These are phyloP conservation scores for Daucus carota DNA, from an alignment of 129 eudicot genomes.

Conservation along the genomic window DNA sequence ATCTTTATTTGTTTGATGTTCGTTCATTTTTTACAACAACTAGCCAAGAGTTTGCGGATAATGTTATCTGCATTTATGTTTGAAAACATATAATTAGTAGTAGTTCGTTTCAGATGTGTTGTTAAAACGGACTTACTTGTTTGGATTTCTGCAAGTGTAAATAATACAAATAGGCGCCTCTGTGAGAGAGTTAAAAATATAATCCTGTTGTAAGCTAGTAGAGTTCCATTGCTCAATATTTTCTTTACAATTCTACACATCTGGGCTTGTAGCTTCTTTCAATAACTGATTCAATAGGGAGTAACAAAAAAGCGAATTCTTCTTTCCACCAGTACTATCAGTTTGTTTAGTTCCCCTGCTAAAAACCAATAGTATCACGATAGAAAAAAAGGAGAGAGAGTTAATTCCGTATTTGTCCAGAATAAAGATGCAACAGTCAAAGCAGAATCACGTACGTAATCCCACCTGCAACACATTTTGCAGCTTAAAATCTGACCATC, in stretches of 20 bases:
- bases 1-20: constrained; percentile 10
- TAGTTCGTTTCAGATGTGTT: background rate
- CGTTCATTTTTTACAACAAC: constrained; percentile 13
- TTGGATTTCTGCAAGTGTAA: too few relatives aligned
- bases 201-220: too few relatives aligned
- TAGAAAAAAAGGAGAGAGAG: background rate
- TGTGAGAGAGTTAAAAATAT: constrained; percentile 18
- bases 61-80: background rate
- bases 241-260: background rate
- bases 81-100: background rate
- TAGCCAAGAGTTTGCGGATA: background rate
- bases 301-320: background rate
- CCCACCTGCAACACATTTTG: constrained; percentile 10
- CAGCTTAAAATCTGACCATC: background rate
- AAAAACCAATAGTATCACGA: background rate
- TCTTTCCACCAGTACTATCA: too few relatives aligned
- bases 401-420: background rate
- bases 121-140: background rate
- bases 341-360: background rate
- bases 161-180: constrained; percentile 20
- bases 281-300: constrained; percentile 27
- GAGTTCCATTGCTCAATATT: background rate
- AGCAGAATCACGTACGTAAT: constrained; percentile 7
- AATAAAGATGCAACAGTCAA: constrained; percentile 6
- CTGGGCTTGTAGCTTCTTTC: constrained; percentile 47